Base-by-base conservation (phyloP, 768 basidiomycete species). In the Naganishia vaughanmartiniae region DNA sequence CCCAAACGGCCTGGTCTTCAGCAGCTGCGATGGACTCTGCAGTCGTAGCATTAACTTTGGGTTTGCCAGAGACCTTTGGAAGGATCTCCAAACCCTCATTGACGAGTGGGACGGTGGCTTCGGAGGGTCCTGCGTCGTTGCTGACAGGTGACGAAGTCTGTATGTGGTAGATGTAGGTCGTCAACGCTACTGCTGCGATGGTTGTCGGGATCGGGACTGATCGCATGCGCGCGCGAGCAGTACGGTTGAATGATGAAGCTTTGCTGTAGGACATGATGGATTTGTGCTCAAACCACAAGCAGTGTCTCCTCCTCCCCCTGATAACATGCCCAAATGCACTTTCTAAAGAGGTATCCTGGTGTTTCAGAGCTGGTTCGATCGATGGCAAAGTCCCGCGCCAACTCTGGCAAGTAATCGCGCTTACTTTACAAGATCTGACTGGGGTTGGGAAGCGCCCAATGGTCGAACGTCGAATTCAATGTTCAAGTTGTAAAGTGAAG, bases 1-100 rank as follows among this genome's bases (percentile, higher is more conserved):
- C 79, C 28, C 76, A 69, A 15, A 74, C 73, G n/a, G 73, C 67
- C 60, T 74, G 76, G 19, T 76, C 76, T 21, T 72, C 71, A 12
- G 74, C 54, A 15, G 71, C 60, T 7, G 54, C 65, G 34, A 54
- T 53, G 10, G 51, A 28, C 30, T 53, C 48, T 1, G 36, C 65
- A 54, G 46, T 66, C 4, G 36, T 26, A 1, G 34, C 34, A 39
- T 36, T 28, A 7, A 31, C 39, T 42, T 9, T 63, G 5, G 24
- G 24, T 26, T 45, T 63, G 31, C 60, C 60, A 24, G 28, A 14
- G 17, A 63, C 36, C 30, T 42, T 63, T 6, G 60, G 60, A 26
- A n/a, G 21, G 19, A n/a, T 45, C 12, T 63, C 60, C 24, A 63
- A 17, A 14, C 24, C 60, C 9, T 45, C 15, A 24, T 63, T 63